Conservation (phyloP, 192 early-diverging fungal genomes). For the Rhizoclosmatium globosum region DNA sequence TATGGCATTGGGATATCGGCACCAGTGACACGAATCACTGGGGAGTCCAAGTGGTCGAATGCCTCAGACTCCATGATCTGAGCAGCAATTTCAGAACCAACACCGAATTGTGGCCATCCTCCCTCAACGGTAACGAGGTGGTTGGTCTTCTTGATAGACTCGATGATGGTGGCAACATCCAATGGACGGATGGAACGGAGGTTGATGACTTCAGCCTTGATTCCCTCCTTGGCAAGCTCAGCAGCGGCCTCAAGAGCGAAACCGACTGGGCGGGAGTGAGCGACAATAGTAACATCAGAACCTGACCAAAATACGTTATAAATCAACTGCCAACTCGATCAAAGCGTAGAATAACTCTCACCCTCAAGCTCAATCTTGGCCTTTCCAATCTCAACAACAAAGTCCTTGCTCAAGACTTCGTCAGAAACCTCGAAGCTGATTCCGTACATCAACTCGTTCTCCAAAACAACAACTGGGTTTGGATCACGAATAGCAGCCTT, state of each 20-base stretch:
- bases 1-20: constrained; percentile 99
- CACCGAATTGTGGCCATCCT: constrained; percentile 94
- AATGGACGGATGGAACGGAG: constrained; percentile 96
- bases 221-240: constrained; percentile 79
- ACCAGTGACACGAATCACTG: constrained; percentile 90
- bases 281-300: constrained; percentile 90
- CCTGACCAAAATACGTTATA: constrained; percentile 48
- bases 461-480: constrained; percentile 95
- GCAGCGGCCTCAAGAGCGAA: constrained; percentile 89
- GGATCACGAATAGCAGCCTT: constrained; percentile 99
- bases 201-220: constrained; percentile 85
- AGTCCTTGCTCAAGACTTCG: constrained; percentile 79
- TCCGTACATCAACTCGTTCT: constrained; percentile 99
- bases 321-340: constrained; percentile 21
- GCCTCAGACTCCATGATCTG: constrained; percentile 97
- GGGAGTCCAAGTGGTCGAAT: constrained; percentile 96
- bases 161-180: constrained; percentile 90
- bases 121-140: constrained; percentile 94
- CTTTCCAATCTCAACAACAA: constrained; percentile 93
- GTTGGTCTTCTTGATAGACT: constrained; percentile 98
- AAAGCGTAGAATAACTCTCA: constrained; percentile 23
- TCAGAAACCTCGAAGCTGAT: constrained; percentile 83
- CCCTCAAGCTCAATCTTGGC: constrained; percentile 85
- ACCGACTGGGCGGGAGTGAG: constrained; percentile 90
- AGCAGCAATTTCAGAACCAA: constrained; percentile 94